phyloP scores from a whole-genome alignment of 2,329 filamentous ascomycete species.

The Scedosporium boydii region DNA sequence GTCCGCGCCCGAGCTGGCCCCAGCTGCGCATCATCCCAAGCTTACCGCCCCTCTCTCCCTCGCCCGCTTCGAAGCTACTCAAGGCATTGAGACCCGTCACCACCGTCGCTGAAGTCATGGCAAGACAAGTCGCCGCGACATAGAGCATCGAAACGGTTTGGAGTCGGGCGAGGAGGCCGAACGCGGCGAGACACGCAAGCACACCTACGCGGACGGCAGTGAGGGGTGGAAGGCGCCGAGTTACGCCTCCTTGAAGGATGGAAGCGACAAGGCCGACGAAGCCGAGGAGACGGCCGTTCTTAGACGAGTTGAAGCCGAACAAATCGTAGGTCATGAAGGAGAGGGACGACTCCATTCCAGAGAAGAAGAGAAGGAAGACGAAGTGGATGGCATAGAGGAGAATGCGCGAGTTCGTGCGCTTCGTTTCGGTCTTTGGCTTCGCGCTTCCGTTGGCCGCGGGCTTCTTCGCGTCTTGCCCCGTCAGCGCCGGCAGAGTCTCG shows the following conservation, averaged over 20 bases:
- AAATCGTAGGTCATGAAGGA: conserved; percentile 97
- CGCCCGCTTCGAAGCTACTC: conserved; percentile 78
- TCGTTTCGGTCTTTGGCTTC: conserved; percentile 13
- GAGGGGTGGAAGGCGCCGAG: conserved; percentile 73
- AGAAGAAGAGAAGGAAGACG: conserved; percentile 90
- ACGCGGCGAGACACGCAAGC: conserved; percentile 65
- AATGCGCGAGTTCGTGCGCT: conserved; percentile 70
- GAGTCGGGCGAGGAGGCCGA: conserved; percentile 67
- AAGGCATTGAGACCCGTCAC: conserved; percentile 89
- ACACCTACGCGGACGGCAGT: conserved; percentile 73
- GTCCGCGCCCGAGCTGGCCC: conserved; percentile 80
- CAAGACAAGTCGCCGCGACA: conserved; percentile 70
- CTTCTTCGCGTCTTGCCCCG: conserved; percentile 16
- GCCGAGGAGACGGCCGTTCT: conserved; percentile 79
- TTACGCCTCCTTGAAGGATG: conserved; percentile 86
- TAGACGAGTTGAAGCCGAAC: conserved; percentile 68
- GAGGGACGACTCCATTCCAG: conserved; percentile 93
- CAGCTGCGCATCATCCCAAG: conserved; percentile 70
- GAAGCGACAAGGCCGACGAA: conserved; percentile 88
- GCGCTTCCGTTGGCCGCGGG: conserved; percentile 16
- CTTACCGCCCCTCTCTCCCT: conserved; percentile 74
- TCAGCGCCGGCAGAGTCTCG: conserved; percentile 66
- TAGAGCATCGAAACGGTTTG: conserved; percentile 64
- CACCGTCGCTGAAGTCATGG: conserved; percentile 86
- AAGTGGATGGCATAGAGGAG: conserved; percentile 82